Base-by-base conservation (phyloP, 306 rosid species). In the Benincasa hispida region DNA sequence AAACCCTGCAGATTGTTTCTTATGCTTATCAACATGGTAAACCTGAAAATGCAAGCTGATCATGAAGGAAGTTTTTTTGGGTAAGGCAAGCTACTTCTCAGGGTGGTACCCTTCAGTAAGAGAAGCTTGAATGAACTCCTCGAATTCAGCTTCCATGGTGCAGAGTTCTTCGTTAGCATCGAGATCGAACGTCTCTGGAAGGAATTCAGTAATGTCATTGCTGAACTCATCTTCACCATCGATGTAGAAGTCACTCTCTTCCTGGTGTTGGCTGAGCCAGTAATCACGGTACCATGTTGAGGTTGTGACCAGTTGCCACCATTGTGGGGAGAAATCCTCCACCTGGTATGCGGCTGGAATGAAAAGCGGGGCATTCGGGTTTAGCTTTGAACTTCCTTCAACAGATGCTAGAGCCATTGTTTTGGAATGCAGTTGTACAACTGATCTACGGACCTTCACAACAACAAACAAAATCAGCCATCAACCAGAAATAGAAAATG, bases 271-370 rank as follows among this genome's bases (percentile, higher is more conserved):
- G 85, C 88, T 88, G 14, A 91, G 91, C 97, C 98, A 93, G 82
- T 79, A 93, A 65, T 91, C 91, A 19, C 78, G 91, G 87, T 86
- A 93, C 98, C 98, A 93, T 19, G 90, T 86, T 1, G 87, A 82
- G 37, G 96, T 91, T 39, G 93, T 93, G 24, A 93, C 89, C 83
- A 91, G 77, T 73, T 91, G 91, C 95, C 98, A 93, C 98, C 98
- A 91, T 82, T 93, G 95, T 0, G 97, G 93, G 60, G 98, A 91
- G 70, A 93, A 93, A 87, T 93, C 98, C 82, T 93, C 98, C 86
- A 93, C 97, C 81, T 81, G 89, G 51, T 89, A 87, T 3, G 92
- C 95, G 39, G 95, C 88, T 0, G 97, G 98, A 72, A 93, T 76
- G 77, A 85, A 93, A 47, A 88, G 95, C 13, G 98, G 95, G 18